Conservation (phyloP, 2,329 filamentous ascomycete genomes). For the Neurospora sp. region DNA sequence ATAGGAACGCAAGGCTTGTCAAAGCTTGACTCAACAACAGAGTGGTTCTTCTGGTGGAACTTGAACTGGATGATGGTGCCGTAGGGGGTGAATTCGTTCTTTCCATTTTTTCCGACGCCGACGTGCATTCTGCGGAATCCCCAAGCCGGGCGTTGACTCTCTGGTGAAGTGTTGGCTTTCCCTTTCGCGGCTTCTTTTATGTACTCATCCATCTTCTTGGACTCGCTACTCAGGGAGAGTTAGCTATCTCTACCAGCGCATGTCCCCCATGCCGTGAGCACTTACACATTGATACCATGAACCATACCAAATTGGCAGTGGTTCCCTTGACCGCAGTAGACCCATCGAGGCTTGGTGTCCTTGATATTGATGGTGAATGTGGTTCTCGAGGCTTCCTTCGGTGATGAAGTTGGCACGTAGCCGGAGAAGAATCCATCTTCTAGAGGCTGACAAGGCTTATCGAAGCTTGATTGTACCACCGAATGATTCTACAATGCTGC, state of each 20-base stretch:
- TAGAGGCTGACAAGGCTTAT: constrained; percentile 28
- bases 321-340: constrained; percentile 35
- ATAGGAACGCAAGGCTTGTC: constrained; percentile 29
- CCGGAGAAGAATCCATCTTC: constrained; percentile 31
- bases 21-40: constrained; percentile 30
- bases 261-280: not conserved
- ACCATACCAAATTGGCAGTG: constrained; percentile 37
- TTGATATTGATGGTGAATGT: constrained; percentile 35
- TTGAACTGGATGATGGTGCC: constrained; percentile 25
- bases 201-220: constrained; percentile 23
- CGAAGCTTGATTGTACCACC: constrained; percentile 24
- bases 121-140: constrained; percentile 25
- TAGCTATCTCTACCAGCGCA: not conserved
- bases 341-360: constrained; percentile 36
- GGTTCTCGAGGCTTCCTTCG: constrained; percentile 23
- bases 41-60: constrained; percentile 28
- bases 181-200: constrained; percentile 18
- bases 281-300: constrained; percentile 28
- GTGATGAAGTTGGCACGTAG: constrained; percentile 24
- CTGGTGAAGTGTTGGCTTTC: constrained; percentile 20
- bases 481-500: not conserved
- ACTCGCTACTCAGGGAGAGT: constrained; percentile 7
- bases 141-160: constrained; percentile 21
- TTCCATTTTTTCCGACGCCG: constrained; percentile 23
- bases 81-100: constrained; percentile 24